A percentile compares a stretch with the other conserved stretches of the same genome.
phyloP scores from a whole-genome alignment of 2,329 filamentous ascomycete species.

The Cryphonectria parasitica region DNA sequence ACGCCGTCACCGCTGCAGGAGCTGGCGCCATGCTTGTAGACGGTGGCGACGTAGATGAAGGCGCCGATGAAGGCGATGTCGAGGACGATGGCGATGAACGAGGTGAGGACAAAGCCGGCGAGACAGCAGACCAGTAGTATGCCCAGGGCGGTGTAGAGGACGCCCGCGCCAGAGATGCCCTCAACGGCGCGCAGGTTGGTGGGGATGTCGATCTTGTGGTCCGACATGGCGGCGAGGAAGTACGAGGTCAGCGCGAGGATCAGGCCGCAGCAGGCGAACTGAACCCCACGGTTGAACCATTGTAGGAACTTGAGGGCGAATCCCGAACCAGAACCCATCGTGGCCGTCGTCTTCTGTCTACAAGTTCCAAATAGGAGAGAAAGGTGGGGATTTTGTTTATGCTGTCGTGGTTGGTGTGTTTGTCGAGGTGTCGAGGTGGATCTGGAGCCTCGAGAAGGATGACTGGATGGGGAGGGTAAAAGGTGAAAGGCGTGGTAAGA shows the following conservation, averaged over 20 bases:
- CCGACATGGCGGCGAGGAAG: slow-evolving; percentile 74
- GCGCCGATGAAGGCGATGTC: slow-evolving; percentile 76
- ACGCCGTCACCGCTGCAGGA: slow-evolving; percentile 64
- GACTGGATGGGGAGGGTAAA: background rate
- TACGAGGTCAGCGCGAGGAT: slow-evolving; percentile 82
- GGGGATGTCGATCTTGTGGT: slow-evolving; percentile 66
- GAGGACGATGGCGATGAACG: slow-evolving; percentile 72
- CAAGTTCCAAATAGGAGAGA: background rate
- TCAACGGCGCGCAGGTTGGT: slow-evolving; percentile 73
- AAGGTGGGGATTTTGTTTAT: background rate
- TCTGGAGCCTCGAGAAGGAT: background rate
- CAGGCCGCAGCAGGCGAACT: slow-evolving; percentile 73
- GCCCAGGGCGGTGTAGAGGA: slow-evolving; percentile 75
- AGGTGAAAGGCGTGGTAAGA: background rate
- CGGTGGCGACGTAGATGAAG: slow-evolving; percentile 80
- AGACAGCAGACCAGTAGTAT: slow-evolving; percentile 78
- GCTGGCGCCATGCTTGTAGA: slow-evolving; percentile 70
- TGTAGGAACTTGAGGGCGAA: slow-evolving; percentile 70
- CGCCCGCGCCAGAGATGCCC: slow-evolving; percentile 75
- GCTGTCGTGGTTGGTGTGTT: background rate
- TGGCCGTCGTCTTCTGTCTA: background rate
- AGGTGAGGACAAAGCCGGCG: slow-evolving; percentile 74
- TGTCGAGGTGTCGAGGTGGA: background rate
- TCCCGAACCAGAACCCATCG: slow-evolving; percentile 63
- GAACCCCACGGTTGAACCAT: slow-evolving; percentile 72